Base-by-base conservation (phyloP, 2,329 filamentous ascomycete genomes). In the Phyllosticta capitalensis region DNA sequence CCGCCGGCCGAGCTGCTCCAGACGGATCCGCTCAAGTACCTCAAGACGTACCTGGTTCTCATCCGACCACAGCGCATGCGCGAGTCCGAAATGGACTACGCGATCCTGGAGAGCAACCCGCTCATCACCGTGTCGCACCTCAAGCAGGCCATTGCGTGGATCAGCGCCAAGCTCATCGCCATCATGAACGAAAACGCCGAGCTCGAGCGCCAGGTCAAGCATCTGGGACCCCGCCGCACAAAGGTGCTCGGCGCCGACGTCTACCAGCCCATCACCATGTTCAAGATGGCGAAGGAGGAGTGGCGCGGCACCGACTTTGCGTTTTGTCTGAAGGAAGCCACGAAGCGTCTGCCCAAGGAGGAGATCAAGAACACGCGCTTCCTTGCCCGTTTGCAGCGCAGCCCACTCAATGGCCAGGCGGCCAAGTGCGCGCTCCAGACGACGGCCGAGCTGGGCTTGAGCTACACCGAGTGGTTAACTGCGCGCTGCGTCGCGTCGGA, bases 281-380 rank as follows among this genome's bases (percentile, higher is more conserved):
- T 45, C 52, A 45, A 50, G 38, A 55, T 55, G 22, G 17, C 20
- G 12, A 14, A 28, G 2, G 26, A 55, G 58, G 12, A 24, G 26
- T 59, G 58, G 58, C 3, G 17, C 28, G 38, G 24, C 52, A 48
- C 38, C 14, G 58, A 59, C 58, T 19, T 55, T n/a, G 14, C 26
- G 14, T 59, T 26, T 12, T 59, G 58, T 48, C 50, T 59, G 21
- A 54, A 30, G 26, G 58, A 59, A n/a, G 58, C 26, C 45, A 52
- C 52, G 26, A 59, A 59, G 53, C 28, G 21, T n/a, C 51, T 55
- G 14, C 56, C 56, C 12, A 59, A 33, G 52, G 52, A 54, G 10
- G 24, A 54, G 1, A 54, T 19, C 38, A 48, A 48, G 30, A 59
- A 59, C 52, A 19, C 30, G 52, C 56, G 56, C 52, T 59, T 54